Conservation (phyloP, 768 basidiomycete genomes). For the Leucocoprinus sp. region DNA sequence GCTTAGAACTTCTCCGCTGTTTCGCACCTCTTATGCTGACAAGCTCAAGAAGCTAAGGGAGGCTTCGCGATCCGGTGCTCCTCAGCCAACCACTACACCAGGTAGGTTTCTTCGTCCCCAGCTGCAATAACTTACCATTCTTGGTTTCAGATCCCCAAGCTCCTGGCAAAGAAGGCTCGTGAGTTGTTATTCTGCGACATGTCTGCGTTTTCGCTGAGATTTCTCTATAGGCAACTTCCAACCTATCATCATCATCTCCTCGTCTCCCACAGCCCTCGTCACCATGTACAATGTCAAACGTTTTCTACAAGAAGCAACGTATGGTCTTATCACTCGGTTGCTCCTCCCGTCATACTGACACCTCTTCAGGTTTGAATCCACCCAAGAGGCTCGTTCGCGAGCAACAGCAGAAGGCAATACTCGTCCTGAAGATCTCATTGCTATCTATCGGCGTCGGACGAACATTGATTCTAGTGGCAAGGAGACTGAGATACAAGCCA, state of each 20-base stretch:
- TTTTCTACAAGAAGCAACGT: constrained; percentile 87
- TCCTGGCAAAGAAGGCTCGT: constrained; percentile 67
- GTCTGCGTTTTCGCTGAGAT: neutral
- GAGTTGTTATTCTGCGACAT: constrained; percentile 19
- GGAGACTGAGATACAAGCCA: constrained; percentile 45
- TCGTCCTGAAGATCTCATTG: constrained; percentile 73
- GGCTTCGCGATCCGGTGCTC: constrained; percentile 42
- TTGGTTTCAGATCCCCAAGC: constrained; percentile 38
- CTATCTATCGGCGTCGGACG: constrained; percentile 82
- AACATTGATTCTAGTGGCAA: constrained; percentile 57
- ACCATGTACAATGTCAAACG: constrained; percentile 97
- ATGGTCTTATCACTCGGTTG: constrained; percentile 17
- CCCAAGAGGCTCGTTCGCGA: constrained; percentile 64
- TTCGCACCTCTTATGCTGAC: constrained; percentile 54
- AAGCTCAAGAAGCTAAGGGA: constrained; percentile 77
- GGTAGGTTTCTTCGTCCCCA: constrained; percentile 21
- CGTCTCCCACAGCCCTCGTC: constrained; percentile 88
- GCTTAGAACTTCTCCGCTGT: constrained; percentile 77
- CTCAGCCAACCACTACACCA: constrained; percentile 32
- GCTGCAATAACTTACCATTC: neutral
- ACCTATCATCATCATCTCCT: constrained; percentile 97
- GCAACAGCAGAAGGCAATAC: constrained; percentile 64
- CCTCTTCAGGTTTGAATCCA: constrained; percentile 55
- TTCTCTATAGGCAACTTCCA: constrained; percentile 48
- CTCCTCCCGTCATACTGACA: neutral